Evolutionary conservation across 176 grass and related monocot species (phyloP).

Genomic region (Alopecurus myosuroides): DNA sequence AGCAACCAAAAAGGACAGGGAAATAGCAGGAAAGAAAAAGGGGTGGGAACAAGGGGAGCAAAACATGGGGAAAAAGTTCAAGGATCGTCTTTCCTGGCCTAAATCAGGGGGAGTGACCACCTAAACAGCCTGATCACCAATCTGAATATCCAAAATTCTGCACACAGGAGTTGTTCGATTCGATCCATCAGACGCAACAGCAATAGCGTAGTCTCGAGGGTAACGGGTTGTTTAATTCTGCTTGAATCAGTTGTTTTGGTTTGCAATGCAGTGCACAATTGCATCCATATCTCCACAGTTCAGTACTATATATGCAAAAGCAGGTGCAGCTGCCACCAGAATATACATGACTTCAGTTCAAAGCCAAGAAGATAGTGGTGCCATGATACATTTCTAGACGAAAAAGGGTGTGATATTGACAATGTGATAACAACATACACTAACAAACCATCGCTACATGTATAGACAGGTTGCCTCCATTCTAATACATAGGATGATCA

Average conservation of each 20-base stretch:
- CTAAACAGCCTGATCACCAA: background rate
- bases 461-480: conserved; percentile 73
- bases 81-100: background rate
- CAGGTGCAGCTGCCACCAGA: background rate
- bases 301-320: background rate
- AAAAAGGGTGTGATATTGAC: conserved; percentile 42
- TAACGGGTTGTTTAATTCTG: background rate
- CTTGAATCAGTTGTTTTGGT: conserved; percentile 1
- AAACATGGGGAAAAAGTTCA: conserved; percentile 25
- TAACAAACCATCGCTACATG: conserved; percentile 95
- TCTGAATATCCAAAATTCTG: background rate
- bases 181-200: background rate
- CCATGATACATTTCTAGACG: conserved; percentile 7
- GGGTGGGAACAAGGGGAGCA: conserved; percentile 4
- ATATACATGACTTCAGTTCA: background rate
- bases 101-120: conserved; percentile 24
- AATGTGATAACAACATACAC: conserved; percentile 34
- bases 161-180: background rate
- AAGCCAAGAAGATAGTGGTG: conserved; percentile 3
- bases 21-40: background rate
- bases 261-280: background rate
- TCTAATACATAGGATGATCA: conserved; percentile 97
- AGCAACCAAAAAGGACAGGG: conserved; percentile 31
- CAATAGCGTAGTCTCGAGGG: background rate
- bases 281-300: background rate